Evolutionary conservation across 2,329 filamentous ascomycete genomes (phyloP).

Genomic region (Colletotrichum sp.): DNA sequence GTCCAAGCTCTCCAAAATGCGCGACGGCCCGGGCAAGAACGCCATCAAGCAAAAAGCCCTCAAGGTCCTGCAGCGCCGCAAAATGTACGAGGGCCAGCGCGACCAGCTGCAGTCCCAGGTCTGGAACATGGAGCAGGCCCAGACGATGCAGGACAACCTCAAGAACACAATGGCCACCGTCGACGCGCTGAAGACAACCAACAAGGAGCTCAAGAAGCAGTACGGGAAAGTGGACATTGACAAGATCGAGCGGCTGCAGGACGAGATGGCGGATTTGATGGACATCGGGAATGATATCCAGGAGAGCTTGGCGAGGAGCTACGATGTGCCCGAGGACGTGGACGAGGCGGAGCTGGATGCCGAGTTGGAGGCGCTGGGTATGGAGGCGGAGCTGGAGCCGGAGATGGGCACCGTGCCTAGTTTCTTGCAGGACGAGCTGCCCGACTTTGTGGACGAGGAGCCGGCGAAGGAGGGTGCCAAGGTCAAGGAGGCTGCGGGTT

Average conservation of each 20-base stretch:
- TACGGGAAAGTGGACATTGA: constrained; percentile 98
- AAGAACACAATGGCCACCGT: constrained; percentile 99
- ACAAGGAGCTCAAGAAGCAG: constrained; percentile 89
- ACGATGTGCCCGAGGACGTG: constrained; percentile 95
- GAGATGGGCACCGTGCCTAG: constrained; percentile 72
- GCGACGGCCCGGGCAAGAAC: constrained; percentile 90
- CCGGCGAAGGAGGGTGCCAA: constrained; percentile 75
- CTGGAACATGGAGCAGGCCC: constrained; percentile 99
- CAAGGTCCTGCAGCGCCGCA: constrained; percentile 90
- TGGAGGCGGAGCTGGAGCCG: constrained; percentile 89
- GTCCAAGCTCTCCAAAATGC: constrained; percentile 87
- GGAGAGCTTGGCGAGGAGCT: constrained; percentile 87
- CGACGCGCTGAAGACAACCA: constrained; percentile 96
- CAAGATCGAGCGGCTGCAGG: constrained; percentile 96
- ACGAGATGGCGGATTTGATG: constrained; percentile 98
- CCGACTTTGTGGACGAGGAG: constrained; percentile 92
- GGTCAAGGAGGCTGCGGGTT: constrained; percentile 77
- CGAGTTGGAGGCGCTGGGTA: constrained; percentile 90
- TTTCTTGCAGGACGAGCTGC: constrained; percentile 88
- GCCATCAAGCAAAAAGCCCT: constrained; percentile 94
- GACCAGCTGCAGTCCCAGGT: constrained; percentile 93
- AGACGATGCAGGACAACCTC: constrained; percentile 98
- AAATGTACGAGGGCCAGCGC: constrained; percentile 91
- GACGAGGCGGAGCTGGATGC: constrained; percentile 97
- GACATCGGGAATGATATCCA: constrained; percentile 98